Percentiles rank a stretch among this genome's conserved stretches.
Evolutionary conservation across 129 eudicot genomes (phyloP).

Genomic region (Flaveria trinervia): DNA sequence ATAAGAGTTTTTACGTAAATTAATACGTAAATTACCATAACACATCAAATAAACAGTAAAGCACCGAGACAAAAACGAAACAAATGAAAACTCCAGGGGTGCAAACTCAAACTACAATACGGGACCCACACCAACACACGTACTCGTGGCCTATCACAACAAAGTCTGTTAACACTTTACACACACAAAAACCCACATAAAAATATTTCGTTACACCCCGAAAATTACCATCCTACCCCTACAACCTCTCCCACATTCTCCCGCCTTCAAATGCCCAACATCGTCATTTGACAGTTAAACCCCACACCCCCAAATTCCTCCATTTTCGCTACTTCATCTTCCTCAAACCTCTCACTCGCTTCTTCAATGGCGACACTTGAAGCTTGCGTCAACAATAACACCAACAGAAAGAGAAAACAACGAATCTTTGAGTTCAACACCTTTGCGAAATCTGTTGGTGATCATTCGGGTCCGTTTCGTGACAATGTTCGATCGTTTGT

Average conservation of each 20-base stretch:
- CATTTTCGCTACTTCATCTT: conserved; percentile 14
- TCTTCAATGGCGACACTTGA: conserved; percentile 47
- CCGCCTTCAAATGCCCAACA: conserved; percentile 33
- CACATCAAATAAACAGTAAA: too few relatives aligned
- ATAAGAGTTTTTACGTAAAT: too few relatives aligned
- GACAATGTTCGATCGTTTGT: conserved; percentile 60
- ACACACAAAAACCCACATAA: conserved; percentile 22
- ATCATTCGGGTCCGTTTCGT: conserved; percentile 44
- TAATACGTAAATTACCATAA: too few relatives aligned
- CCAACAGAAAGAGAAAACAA: conserved; percentile 36
- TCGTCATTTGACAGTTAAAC: conserved; percentile 36
- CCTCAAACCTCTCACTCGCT: neutral
- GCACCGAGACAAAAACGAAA: too few relatives aligned
- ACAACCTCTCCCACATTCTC: conserved; percentile 14
- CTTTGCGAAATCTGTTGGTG: conserved; percentile 23
- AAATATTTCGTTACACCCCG: conserved; percentile 12
- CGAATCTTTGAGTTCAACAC: conserved; percentile 41
- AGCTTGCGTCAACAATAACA: conserved; percentile 31
- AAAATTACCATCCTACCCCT: conserved; percentile 35
- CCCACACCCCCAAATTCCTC: conserved; percentile 17
- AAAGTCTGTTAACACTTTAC: conserved; percentile 32
- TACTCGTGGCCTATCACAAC: conserved; percentile 45
- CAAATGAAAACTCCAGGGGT: neutral
- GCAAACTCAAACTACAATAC: neutral
- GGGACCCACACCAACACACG: conserved; percentile 40